Percentiles rank a stretch among this genome's conserved stretches.
Conservation (phyloP, 2,329 filamentous ascomycete species). For the Ceratocystis diversiconidia region DNA sequence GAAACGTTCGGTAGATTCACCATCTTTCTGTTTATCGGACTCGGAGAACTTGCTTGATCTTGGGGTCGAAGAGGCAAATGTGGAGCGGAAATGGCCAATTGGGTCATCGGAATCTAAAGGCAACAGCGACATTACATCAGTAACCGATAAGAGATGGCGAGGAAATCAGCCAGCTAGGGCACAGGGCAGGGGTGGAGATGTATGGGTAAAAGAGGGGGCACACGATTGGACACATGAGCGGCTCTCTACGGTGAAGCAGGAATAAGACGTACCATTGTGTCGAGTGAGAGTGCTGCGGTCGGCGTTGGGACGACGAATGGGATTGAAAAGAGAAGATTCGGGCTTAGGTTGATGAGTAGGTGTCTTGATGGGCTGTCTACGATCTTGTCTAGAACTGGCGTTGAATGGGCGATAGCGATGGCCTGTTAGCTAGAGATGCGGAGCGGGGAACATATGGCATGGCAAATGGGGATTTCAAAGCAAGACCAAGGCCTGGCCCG, state of each 20-base stretch:
- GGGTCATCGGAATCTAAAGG: slow-evolving; percentile 12
- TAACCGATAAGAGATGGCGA: background rate
- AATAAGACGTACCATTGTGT: slow-evolving; percentile 4
- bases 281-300: slow-evolving; percentile 11
- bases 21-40: slow-evolving; percentile 29
- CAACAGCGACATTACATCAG: too few species aligned
- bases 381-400: slow-evolving; percentile 7
- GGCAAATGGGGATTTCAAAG: background rate
- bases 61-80: slow-evolving; percentile 15
- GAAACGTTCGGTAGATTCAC: slow-evolving; percentile 43
- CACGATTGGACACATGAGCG: too few species aligned
- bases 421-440: background rate
- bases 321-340: slow-evolving; percentile 20
- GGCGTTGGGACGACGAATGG: slow-evolving; percentile 6
- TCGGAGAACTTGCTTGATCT: slow-evolving; percentile 9
- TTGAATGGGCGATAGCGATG: background rate
- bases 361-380: slow-evolving; percentile 15
- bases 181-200: background rate
- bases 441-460: background rate
- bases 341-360: slow-evolving; percentile 16
- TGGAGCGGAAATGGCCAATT: slow-evolving; percentile 16
- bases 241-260: too few species aligned
- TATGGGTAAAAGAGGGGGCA: background rate
- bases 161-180: background rate
- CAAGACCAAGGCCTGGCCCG: too few species aligned